phyloP scores from a whole-genome alignment of 495 filamentous ascomycete species.

The Aspergillus sclerotiicarbonarius region DNA sequence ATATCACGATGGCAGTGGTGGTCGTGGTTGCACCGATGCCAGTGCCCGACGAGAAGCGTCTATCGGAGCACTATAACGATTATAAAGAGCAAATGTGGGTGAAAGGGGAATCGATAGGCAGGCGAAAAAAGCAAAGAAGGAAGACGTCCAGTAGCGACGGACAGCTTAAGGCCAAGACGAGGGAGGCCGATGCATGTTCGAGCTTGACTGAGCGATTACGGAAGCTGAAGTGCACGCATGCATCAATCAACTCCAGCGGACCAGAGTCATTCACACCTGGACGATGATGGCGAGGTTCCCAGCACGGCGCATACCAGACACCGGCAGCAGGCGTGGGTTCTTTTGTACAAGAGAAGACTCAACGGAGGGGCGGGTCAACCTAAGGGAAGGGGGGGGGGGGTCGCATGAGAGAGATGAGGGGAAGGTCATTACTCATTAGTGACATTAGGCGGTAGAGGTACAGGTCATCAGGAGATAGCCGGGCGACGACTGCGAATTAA shows the following conservation, averaged over 20 bases:
- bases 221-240: conserved; percentile 11
- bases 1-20: conserved; percentile 1
- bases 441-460: neutral
- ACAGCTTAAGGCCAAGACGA: conserved; percentile 23
- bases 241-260: conserved; percentile 3
- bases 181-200: conserved; percentile 41
- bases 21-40: neutral
- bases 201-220: conserved; percentile 17
- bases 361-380: conserved; percentile 12
- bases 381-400: conserved; percentile 12
- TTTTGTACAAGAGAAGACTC: conserved; percentile 22
- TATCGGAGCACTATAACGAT: conserved; percentile 6
- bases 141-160: conserved; percentile 8
- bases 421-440: neutral
- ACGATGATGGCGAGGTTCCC: neutral
- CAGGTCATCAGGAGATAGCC: neutral
- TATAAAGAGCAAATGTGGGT: conserved; percentile 4
- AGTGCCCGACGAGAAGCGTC: conserved; percentile 7
- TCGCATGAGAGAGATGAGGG: neutral
- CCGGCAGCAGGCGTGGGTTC: conserved; percentile 9
- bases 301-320: conserved; percentile 27
- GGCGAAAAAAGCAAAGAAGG: conserved; percentile 18
- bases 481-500: neutral
- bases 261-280: neutral
- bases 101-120: conserved; percentile 13